phyloP scores from a whole-genome alignment of 306 rosid genomes.

The Casuarina cunninghamiana region DNA sequence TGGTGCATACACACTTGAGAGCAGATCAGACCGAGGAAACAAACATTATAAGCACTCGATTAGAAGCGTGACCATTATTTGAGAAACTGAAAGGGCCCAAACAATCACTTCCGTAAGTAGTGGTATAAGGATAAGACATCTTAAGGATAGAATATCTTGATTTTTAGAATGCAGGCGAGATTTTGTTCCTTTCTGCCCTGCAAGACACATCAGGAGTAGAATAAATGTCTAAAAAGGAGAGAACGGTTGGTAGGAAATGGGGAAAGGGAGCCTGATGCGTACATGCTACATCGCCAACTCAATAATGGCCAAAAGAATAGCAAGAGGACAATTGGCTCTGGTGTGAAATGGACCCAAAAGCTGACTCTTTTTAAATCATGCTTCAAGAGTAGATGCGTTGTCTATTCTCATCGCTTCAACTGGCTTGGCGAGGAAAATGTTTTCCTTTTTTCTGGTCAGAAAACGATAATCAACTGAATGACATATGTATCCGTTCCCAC shows the following conservation, averaged over 20 bases:
- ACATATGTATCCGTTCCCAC: background rate
- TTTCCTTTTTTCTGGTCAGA: background rate
- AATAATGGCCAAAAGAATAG: background rate
- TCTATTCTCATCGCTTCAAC: background rate
- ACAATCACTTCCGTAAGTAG: background rate
- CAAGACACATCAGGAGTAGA: background rate
- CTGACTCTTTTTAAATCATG: background rate
- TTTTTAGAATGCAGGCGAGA: background rate
- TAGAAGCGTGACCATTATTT: background rate
- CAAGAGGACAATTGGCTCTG: background rate
- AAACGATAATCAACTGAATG: background rate
- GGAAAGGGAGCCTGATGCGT: background rate
- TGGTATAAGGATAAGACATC: background rate
- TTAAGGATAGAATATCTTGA: background rate
- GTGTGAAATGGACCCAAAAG: background rate
- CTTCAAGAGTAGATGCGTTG: background rate
- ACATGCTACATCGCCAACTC: background rate
- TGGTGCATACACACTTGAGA: background rate
- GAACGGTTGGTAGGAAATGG: conserved; percentile 1
- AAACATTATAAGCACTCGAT: background rate
- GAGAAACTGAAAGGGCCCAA: background rate
- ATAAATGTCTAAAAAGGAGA: background rate
- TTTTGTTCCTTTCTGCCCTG: background rate
- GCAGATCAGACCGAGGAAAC: background rate
- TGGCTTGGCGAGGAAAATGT: background rate